Percentiles rank a stretch among this genome's conserved stretches.
phyloP scores from a whole-genome alignment of 23 red algal genomes.

The Gracilaria vermiculophylla region DNA sequence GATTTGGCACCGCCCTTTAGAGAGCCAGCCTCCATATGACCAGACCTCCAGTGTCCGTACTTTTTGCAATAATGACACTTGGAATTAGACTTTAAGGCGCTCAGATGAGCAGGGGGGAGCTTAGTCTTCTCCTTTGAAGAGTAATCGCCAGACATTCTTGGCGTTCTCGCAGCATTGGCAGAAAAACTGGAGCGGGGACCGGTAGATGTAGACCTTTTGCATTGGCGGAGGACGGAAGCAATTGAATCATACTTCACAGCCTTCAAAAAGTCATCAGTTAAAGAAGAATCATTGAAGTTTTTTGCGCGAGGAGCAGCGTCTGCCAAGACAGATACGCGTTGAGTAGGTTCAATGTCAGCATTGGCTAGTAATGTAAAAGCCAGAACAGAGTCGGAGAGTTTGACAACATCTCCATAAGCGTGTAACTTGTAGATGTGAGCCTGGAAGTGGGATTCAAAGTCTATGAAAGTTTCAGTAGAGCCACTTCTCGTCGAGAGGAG shows the following conservation, averaged over 20 bases:
- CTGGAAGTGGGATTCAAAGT: no score
- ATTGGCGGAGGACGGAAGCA: conserved; percentile 20
- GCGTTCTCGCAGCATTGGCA: not conserved
- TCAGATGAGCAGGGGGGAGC: not conserved
- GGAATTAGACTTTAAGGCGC: conserved; percentile 10
- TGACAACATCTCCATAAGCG: not conserved
- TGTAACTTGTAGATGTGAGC: no score
- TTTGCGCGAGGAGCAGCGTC: not conserved
- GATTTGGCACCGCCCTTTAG: not conserved
- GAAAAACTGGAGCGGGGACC: not conserved
- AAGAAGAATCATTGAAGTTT: not conserved
- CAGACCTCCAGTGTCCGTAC: not conserved
- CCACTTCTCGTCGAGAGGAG: no score
- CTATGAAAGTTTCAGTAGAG: no score
- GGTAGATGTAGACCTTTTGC: not conserved
- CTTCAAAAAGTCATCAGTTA: conserved; percentile 13
- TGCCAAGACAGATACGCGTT: conserved; percentile 26
- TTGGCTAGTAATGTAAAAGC: conserved; percentile 24
- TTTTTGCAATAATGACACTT: not conserved
- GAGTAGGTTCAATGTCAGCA: not conserved
- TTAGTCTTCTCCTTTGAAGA: no score
- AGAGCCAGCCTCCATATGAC: not conserved
- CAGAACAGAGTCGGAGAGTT: not conserved
- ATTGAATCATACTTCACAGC: not conserved
- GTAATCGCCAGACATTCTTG: no score